Percentiles rank a stretch among this genome's conserved stretches.
These are phyloP conservation scores for Letharia columbiana DNA, from an alignment of 495 filamentous ascomycete genomes.

Conservation along the genomic window DNA sequence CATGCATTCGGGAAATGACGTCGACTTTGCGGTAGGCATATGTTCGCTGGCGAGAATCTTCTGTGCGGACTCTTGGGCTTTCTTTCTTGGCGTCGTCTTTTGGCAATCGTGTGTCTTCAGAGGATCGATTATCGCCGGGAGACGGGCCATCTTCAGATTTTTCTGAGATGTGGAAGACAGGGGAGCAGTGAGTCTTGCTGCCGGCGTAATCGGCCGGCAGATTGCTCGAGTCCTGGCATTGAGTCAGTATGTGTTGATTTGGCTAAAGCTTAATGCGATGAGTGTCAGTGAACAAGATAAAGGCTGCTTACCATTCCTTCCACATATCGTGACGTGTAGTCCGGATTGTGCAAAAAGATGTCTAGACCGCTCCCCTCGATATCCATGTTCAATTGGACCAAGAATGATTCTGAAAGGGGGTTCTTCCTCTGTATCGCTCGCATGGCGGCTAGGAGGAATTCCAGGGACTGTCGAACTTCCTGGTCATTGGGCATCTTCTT, in stretches of 20 bases:
- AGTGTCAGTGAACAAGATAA: background rate
- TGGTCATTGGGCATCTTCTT: constrained; percentile 81
- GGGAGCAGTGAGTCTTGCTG: background rate
- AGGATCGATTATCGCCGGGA: background rate
- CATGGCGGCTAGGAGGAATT: constrained; percentile 85
- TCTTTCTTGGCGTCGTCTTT: constrained; percentile 1
- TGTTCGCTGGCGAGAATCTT: constrained; percentile 9
- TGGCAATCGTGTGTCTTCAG: background rate
- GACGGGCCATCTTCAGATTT: constrained; percentile 1
- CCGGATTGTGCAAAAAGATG: constrained; percentile 20
- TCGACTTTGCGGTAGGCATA: constrained; percentile 15
- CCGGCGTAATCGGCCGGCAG: background rate
- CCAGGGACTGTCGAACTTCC: constrained; percentile 70
- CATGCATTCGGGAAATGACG: background rate
- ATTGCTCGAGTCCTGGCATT: background rate
- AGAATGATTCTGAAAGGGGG: constrained; percentile 88
- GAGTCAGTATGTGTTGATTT: background rate
- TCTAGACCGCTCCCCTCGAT: constrained; percentile 55
- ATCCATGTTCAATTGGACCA: constrained; percentile 89
- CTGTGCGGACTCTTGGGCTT: background rate
- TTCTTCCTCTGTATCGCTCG: constrained; percentile 80
- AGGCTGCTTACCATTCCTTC: constrained; percentile 13
- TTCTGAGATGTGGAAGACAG: constrained; percentile 9
- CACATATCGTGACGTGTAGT: constrained; percentile 17
- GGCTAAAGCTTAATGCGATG: background rate